Conservation (phyloP, 805 yeast species). For the Candida silvicultrix region DNA sequence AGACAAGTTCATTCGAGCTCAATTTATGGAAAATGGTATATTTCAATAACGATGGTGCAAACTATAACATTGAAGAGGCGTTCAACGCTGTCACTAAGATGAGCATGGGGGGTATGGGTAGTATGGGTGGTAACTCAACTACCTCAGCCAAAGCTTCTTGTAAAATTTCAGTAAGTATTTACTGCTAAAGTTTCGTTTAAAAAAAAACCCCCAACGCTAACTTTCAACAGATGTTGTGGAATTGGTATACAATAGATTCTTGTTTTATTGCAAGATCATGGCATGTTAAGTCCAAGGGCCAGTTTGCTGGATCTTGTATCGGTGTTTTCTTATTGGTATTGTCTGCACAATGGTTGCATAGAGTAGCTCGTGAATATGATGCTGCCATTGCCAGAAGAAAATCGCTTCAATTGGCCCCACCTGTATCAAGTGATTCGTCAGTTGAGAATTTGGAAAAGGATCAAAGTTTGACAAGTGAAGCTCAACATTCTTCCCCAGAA, state of each 20-base stretch:
- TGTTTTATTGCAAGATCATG: conserved; percentile 60
- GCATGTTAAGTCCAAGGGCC: conserved; percentile 53
- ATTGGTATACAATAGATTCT: conserved; percentile 62
- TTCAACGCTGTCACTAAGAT: conserved; percentile 10
- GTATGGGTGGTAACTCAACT: conserved; percentile 11
- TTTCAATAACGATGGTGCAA: conserved; percentile 32
- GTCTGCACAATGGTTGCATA: conserved; percentile 50
- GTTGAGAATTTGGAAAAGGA: conserved; percentile 2
- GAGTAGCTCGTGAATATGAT: conserved; percentile 48
- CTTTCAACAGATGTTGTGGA: conserved; percentile 59
- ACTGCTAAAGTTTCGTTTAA: too few species aligned
- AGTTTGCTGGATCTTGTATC: conserved; percentile 69
- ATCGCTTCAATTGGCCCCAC: conserved; percentile 5
- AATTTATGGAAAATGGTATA: conserved; percentile 20
- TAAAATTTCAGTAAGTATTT: conserved; percentile 20
- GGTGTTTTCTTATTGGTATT: conserved; percentile 59
- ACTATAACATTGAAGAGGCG: conserved; percentile 11
- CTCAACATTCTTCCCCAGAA: conserved; percentile 7
- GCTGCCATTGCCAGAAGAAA: conserved; percentile 28
- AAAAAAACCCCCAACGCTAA: too few species aligned
- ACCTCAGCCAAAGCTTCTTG: conserved; percentile 16
- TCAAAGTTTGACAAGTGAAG: background rate
- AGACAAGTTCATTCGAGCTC: too few species aligned
- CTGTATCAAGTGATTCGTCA: background rate
- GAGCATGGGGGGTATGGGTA: conserved; percentile 11